Evolutionary conservation across 2,329 filamentous ascomycete species (phyloP).

Genomic region (Fusarium azukiicola): DNA sequence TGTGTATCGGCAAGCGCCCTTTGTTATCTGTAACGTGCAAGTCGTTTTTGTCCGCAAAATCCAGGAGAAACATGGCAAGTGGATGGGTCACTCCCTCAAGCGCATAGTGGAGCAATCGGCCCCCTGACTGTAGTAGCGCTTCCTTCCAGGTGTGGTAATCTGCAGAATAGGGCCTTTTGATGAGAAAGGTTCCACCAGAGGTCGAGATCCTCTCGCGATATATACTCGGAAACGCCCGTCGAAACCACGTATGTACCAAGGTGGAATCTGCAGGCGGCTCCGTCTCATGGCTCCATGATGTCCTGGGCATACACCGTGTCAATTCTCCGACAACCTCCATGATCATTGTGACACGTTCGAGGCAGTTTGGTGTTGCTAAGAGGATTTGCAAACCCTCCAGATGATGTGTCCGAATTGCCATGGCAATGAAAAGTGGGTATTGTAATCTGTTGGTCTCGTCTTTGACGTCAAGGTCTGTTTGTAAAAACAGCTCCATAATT

Average conservation of each 20-base stretch:
- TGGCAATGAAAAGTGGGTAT: background rate
- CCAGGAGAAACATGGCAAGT: background rate
- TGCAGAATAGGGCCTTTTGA: rapidly evolving
- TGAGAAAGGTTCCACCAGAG: rapidly evolving
- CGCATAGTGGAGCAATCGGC: background rate
- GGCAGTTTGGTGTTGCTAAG: background rate
- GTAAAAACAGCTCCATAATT: background rate
- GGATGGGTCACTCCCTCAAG: background rate
- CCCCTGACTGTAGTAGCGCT: background rate
- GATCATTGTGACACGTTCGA: background rate
- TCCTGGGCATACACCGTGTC: background rate
- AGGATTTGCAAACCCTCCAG: background rate
- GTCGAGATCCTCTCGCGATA: background rate
- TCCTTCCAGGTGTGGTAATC: background rate
- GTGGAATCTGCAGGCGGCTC: background rate
- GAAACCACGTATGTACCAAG: background rate
- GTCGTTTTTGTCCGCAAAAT: background rate
- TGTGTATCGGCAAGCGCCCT: background rate
- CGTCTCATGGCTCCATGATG: too few species aligned
- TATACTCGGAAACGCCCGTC: background rate
- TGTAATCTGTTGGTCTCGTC: rapidly evolving
- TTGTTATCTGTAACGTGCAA: background rate
- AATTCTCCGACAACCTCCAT: background rate
- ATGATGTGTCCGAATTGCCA: background rate
- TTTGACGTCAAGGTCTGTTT: background rate